Evolutionary conservation across 1,139 yeast species (phyloP), one percentile per base, ranked within the genome.

Genomic region (Protomyces macrosporus): DNA sequence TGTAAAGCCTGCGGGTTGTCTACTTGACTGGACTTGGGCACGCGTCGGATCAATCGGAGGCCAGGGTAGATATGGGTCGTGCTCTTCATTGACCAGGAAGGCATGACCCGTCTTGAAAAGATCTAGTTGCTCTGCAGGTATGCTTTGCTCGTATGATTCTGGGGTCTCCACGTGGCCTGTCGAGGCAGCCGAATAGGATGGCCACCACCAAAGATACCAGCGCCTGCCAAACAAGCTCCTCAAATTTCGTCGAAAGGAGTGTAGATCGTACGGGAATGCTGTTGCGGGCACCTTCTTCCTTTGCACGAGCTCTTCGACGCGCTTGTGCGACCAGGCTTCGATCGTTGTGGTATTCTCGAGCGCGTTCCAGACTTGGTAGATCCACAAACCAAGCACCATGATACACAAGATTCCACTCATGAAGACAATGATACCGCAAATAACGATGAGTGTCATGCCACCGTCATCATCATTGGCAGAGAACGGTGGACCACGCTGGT

Each of bases 291-390:
- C 70, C 45, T 75, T 54, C 32, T 40, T 52, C 34, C 45, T 39
- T 34, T 32, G 36, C 6, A 58, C 37, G 34, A 58, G 35, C 30
- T 84, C 79, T 65, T 84, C 90, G 1, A 90, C 77, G 67, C 98
- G 80, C 69, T 93, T 98, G 76, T 81, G 76, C 71, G 93, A 98
- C 98, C 98, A 93, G 2, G 82, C 78, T 74, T 93, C 98, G 65
- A 93, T 91, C 73, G 90, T 96, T 1, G 98, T 85, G 81, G 84
- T 86, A n/a, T 97, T 97, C 50, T 78, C 77, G 61, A 83, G 72
- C 2, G 82, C 70, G 70, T 86, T 84, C 61, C 78, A 74, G 12
- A 51, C 10, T 23, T 58, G 62, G 3, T 86, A 42, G 65, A 91
- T 86, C 67, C 97, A 79, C 1, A 85, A 2, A 91, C 81, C 0